Conservation (phyloP, 768 basidiomycete species). For the Boletus edulis region DNA sequence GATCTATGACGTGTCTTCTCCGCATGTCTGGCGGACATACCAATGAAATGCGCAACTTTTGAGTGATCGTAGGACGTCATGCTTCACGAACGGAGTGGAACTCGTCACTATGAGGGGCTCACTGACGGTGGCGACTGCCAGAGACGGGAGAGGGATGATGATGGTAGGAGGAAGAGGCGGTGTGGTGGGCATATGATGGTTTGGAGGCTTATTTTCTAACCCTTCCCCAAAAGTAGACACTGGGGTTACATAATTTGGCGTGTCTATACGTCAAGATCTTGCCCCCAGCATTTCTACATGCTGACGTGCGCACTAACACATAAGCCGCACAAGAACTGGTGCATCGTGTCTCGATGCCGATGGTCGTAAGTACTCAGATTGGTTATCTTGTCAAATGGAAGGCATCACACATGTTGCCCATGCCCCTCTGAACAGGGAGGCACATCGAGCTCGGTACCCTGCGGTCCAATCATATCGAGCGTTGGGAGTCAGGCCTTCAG, state of each 20-base stretch:
- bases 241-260: conserved; percentile 31
- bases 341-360: conserved; percentile 15
- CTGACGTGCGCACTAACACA: too few relatives aligned
- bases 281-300: not conserved
- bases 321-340: not conserved
- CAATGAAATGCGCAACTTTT: conserved; percentile 64
- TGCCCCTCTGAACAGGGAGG: conserved; percentile 13
- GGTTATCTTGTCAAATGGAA: conserved; percentile 11
- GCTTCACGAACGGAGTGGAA: conserved; percentile 4
- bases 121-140: conserved; percentile 7
- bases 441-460: conserved; percentile 24
- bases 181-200: conserved; percentile 7
- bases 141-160: conserved; percentile 11
- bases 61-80: conserved; percentile 50
- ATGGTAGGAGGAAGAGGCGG: conserved; percentile 18
- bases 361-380: not conserved
- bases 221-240: conserved; percentile 30
- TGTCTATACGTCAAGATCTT: too few relatives aligned
- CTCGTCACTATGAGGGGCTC: conserved; percentile 9
- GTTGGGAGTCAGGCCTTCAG: too few relatives aligned
- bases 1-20: conserved; percentile 8
- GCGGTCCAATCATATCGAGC: conserved; percentile 11
- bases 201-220: conserved; percentile 18
- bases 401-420: not conserved
- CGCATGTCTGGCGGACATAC: conserved; percentile 31